A percentile compares a stretch with the other conserved stretches of the same genome.
phyloP scores from a whole-genome alignment of 2,329 filamentous ascomycete species.

The Penicillium sp. region DNA sequence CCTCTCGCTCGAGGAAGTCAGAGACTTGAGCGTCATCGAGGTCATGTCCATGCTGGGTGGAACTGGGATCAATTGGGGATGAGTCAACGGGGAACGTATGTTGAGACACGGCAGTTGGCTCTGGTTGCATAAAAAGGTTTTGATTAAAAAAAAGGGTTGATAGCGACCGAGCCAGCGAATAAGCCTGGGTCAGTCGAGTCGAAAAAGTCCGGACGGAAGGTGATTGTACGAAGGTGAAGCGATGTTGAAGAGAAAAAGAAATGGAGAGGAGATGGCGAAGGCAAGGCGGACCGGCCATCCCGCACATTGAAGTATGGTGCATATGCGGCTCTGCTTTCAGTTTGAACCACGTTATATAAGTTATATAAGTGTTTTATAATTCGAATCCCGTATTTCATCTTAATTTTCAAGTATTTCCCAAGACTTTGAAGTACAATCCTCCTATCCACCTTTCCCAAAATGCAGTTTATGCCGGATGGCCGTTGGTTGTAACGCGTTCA shows the following conservation, averaged over 20 bases:
- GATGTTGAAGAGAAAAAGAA: conserved; percentile 14
- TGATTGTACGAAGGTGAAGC: conserved; percentile 11
- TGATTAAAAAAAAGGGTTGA: conserved; percentile 30
- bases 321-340: not conserved
- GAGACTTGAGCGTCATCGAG: conserved; percentile 46
- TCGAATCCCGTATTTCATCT: too few relatives aligned
- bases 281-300: conserved; percentile 20
- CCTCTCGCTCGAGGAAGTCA: conserved; percentile 44
- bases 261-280: conserved; percentile 8
- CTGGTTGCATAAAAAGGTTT: conserved; percentile 65
- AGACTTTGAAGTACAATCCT: not conserved
- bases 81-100: conserved; percentile 43
- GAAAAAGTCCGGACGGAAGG: conserved; percentile 6
- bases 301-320: conserved; percentile 8
- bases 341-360: not conserved
- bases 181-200: conserved; percentile 51
- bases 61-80: conserved; percentile 35
- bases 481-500: not conserved
- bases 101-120: conserved; percentile 52
- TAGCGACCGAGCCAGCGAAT: conserved; percentile 56
- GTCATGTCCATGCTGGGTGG: conserved; percentile 61
- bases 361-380: too few relatives aligned
- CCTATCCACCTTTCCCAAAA: not conserved
- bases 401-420: too few relatives aligned
- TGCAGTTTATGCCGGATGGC: not conserved